Conservation (phyloP, 495 filamentous ascomycete genomes). For the Aspergillus sclerotioniger region DNA sequence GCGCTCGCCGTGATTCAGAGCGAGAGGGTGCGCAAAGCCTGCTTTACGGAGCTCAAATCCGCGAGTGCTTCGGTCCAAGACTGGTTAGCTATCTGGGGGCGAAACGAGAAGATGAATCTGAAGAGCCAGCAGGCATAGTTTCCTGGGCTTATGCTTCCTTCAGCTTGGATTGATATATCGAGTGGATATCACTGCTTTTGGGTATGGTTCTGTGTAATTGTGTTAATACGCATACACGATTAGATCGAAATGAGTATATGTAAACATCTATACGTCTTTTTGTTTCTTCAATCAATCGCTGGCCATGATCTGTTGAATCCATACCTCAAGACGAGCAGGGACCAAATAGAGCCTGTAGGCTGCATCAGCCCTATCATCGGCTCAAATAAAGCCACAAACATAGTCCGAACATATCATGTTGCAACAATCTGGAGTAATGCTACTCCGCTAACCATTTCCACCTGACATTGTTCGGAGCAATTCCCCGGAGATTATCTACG, state of each 20-base stretch:
- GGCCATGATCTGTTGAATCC: too few relatives aligned
- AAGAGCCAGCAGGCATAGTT: constrained; percentile 35
- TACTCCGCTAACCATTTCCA: not conserved
- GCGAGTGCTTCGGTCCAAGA: constrained; percentile 19
- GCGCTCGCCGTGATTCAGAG: constrained; percentile 21
- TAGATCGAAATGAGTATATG: not conserved
- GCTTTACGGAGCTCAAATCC: constrained; percentile 16
- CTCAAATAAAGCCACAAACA: too few relatives aligned
- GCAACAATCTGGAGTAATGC: not conserved
- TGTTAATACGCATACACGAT: not conserved
- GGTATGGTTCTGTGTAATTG: not conserved
- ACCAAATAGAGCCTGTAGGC: too few relatives aligned
- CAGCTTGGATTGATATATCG: not conserved
- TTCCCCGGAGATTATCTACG: not conserved
- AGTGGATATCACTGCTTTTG: constrained; percentile 42
- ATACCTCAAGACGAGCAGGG: too few relatives aligned
- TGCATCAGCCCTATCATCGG: too few relatives aligned
- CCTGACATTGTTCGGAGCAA: not conserved
- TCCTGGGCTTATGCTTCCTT: not conserved
- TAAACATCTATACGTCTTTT: not conserved
- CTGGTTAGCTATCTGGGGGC: constrained; percentile 19
- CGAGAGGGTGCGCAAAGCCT: constrained; percentile 16
- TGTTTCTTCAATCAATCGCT: not conserved
- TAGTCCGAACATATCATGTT: too few relatives aligned
- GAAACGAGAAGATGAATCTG: constrained; percentile 23